Conservation (phyloP, 2,329 filamentous ascomycete species). For the Penicillium sp. region DNA sequence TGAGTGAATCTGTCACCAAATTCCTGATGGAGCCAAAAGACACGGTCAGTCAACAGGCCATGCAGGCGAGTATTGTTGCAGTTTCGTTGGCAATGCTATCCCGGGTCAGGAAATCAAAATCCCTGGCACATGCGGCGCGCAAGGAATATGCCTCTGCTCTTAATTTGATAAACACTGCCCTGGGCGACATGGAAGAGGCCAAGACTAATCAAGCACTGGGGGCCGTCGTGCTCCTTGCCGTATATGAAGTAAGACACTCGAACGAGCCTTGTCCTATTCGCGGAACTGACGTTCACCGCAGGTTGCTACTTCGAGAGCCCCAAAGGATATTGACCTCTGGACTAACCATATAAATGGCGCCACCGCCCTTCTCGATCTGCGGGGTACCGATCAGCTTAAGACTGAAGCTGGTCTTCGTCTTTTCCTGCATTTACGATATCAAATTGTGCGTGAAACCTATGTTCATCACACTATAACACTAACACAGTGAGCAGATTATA, state of each 20-base stretch:
- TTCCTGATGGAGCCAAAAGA: constrained; percentile 18
- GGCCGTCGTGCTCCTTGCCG: constrained; percentile 54
- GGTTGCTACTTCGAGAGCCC: constrained; percentile 40
- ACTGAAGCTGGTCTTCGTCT: constrained; percentile 47
- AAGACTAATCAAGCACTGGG: constrained; percentile 45
- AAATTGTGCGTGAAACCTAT: constrained; percentile 46
- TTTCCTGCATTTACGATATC: constrained; percentile 54
- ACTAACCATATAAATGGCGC: constrained; percentile 57
- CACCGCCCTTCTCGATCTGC: constrained; percentile 51
- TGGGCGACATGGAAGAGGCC: constrained; percentile 33
- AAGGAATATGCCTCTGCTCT: constrained; percentile 54
- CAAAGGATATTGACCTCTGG: constrained; percentile 48
- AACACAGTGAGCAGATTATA: constrained; percentile 26
- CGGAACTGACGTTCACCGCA: constrained; percentile 11
- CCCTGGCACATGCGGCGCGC: constrained; percentile 46
- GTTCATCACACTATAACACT: constrained; percentile 1
- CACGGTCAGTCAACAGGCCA: constrained; percentile 27
- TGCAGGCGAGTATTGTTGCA: constrained; percentile 50
- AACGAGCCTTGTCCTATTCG: neutral
- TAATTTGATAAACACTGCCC: constrained; percentile 37
- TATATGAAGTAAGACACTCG: constrained; percentile 52
- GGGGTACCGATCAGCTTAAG: constrained; percentile 37
- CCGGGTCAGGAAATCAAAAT: constrained; percentile 48
- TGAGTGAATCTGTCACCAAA: constrained; percentile 21
- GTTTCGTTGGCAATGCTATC: constrained; percentile 56